Percentiles rank a stretch among this genome's conserved stretches.
Conservation (phyloP, 2,329 filamentous ascomycete species). For the Aspergillus intermedius region DNA sequence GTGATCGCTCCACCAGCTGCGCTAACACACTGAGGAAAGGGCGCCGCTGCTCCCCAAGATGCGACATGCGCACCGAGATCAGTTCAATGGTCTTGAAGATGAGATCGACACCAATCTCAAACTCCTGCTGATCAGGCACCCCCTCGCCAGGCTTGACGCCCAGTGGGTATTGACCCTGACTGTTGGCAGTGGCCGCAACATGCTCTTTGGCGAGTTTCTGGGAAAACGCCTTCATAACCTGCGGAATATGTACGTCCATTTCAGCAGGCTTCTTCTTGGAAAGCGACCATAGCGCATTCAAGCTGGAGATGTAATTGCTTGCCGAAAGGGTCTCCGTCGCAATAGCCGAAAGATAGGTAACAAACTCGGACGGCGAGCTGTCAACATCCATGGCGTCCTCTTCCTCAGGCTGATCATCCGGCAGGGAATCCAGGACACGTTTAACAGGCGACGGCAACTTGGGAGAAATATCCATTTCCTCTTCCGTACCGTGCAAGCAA, state of each 20-base stretch:
- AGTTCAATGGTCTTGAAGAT: conserved; percentile 96
- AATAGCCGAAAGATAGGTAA: conserved; percentile 74
- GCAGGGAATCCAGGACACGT: conserved; percentile 81
- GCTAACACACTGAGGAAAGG: conserved; percentile 94
- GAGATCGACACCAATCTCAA: conserved; percentile 80
- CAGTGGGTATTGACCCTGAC: conserved; percentile 31
- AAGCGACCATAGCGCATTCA: conserved; percentile 90
- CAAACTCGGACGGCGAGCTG: conserved; percentile 75
- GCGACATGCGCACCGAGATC: conserved; percentile 84
- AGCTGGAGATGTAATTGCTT: conserved; percentile 74
- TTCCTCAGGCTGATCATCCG: conserved; percentile 70
- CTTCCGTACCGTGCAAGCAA: conserved; percentile 70
- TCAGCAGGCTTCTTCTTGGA: conserved; percentile 76
- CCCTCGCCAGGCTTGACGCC: conserved; percentile 37
- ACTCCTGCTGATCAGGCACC: conserved; percentile 63
- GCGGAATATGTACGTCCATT: conserved; percentile 80
- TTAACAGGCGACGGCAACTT: conserved; percentile 69
- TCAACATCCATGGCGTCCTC: conserved; percentile 75
- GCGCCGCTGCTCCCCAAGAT: conserved; percentile 79
- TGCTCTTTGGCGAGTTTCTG: conserved; percentile 90
- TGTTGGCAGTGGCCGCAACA: conserved; percentile 63
- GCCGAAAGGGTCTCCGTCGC: conserved; percentile 81
- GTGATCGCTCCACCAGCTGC: conserved; percentile 89
- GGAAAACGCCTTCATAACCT: conserved; percentile 89
- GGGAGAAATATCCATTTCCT: conserved; percentile 61